Base-by-base conservation (phyloP, 306 rosid genomes). In the Gastrolobium villosum region DNA sequence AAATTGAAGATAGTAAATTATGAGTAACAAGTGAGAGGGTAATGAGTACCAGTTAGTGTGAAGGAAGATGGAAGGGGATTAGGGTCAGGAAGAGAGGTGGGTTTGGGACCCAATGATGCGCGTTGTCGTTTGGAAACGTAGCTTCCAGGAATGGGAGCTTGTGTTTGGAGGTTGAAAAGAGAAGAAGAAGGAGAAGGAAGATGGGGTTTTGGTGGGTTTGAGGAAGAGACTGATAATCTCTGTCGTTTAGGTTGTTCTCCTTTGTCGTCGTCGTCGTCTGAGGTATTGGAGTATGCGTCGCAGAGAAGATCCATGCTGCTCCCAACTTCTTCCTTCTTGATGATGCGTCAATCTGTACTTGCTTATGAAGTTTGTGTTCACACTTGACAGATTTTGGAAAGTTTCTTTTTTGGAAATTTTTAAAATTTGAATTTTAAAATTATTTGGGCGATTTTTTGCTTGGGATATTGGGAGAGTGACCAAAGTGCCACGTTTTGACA, bases 101-200 rank as follows among this genome's bases (percentile, higher is more conserved):
- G 61, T 7, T 74, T 62, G 41, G 84, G 45, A 41, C 9, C 69
- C 20, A 81, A 45, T 10, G 83, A 82, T 6, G 95, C 87, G 40
- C 97, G 85, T 84, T 94, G 90, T 79, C 97, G 88, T 84, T 94
- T 92, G 44, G 99, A 94, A 64, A 94, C 60, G 78, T 92, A 92
- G 59, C 89, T 82, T 9, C 96, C 95, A 5, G 97, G 77, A 79
- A 90, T 75, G 68, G 77, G 82, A 77, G 84, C n/a, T 36, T 76
- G 82, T 13, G 11, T 8, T 9, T 45, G 84, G 79, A 31, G 70
- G 50, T 35, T 31, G 55, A 82, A 10, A 28, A 49, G 26, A 26
- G 30, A 54, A 34, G 64, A 15, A 32, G 76, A 41, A 43, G 65
- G 35, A 59, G 15, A 69, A n/a, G 76, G 62, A 8, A 70, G 28